These are phyloP conservation scores for Termitomyces sp. DNA, from an alignment of 768 basidiomycete genomes.

Conservation along the genomic window DNA sequence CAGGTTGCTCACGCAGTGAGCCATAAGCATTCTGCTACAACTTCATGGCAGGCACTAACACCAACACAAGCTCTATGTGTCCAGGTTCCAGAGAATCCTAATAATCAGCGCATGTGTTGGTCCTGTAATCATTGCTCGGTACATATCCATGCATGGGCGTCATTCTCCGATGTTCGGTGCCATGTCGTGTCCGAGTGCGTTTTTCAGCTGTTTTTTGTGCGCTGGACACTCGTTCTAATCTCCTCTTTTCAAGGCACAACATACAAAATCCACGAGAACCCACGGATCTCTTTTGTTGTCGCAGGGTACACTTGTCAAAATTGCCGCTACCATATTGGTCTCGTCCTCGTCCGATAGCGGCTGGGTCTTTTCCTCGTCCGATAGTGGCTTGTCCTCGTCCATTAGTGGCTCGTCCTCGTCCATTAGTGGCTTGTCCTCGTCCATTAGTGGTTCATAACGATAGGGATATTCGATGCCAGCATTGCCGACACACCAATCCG, in stretches of 20 bases:
- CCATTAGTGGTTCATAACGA: too few relatives aligned
- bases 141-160: background rate
- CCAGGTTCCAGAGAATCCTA: background rate
- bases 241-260: background rate
- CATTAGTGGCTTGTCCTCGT: too few relatives aligned
- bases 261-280: background rate
- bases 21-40: background rate
- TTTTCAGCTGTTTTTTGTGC: background rate
- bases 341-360: background rate
- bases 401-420: too few relatives aligned
- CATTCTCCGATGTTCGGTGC: background rate
- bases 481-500: background rate
- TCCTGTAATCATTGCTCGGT: slow-evolving; percentile 9
- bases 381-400: too few relatives aligned
- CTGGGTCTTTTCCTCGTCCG: too few relatives aligned
- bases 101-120: background rate
- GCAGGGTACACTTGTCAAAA: background rate
- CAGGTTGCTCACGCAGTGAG: slow-evolving; percentile 6
- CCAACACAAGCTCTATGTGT: background rate
- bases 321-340: background rate
- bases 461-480: background rate
- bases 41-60: background rate
- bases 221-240: background rate
- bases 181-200: background rate
- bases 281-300: background rate